Evolutionary conservation across 495 filamentous ascomycete genomes (phyloP).

Genomic region (Glonium stellatum): DNA sequence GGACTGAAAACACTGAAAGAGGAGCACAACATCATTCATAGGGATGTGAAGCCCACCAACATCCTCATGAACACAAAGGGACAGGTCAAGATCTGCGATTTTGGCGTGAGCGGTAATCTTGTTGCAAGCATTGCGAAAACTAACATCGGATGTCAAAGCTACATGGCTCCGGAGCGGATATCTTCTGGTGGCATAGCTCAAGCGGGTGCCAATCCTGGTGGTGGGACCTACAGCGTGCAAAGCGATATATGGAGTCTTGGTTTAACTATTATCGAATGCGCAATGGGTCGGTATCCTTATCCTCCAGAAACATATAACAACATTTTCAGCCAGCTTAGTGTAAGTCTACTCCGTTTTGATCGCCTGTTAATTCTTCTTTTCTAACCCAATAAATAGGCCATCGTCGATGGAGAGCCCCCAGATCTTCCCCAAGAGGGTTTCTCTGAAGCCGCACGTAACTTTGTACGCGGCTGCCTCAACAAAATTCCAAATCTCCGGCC

Average conservation of each 20-base stretch:
- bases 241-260: constrained; percentile 98
- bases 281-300: constrained; percentile 91
- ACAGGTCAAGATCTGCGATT: constrained; percentile 97
- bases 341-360: constrained; percentile 46
- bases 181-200: constrained; percentile 76
- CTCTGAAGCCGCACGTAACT: constrained; percentile 73
- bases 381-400: constrained; percentile 56
- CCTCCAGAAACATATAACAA: constrained; percentile 97
- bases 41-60: constrained; percentile 98
- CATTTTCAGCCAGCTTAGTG: constrained; percentile 94
- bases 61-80: constrained; percentile 85
- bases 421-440: constrained; percentile 70
- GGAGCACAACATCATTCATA: constrained; percentile 98
- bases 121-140: constrained; percentile 98
- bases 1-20: constrained; percentile 92
- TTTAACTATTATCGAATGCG: constrained; percentile 92
- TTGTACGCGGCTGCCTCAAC: constrained; percentile 83
- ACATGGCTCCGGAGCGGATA: constrained; percentile 98
- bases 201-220: constrained; percentile 58
- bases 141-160: constrained; percentile 98
- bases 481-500: constrained; percentile 87
- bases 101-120: constrained; percentile 93
- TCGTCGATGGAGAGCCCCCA: constrained; percentile 91
- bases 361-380: neutral
- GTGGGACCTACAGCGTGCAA: constrained; percentile 93